phyloP scores from a whole-genome alignment of 306 rosid genomes.

The Dalbergia cultrata region DNA sequence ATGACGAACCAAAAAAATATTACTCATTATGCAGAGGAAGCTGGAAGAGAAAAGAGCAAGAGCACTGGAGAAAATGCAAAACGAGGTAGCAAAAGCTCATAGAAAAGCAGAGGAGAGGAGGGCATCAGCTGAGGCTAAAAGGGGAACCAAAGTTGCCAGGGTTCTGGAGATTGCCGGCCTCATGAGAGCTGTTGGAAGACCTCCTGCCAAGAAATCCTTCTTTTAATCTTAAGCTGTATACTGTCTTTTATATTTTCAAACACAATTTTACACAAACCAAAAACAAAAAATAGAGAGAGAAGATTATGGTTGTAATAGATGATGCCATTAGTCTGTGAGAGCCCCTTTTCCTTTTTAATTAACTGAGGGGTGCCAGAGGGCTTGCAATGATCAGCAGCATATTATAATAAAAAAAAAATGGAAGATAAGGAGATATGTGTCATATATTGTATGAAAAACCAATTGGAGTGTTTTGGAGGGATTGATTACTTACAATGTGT shows the following conservation, averaged over 20 bases:
- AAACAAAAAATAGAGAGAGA: background rate
- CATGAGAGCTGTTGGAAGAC: conserved; percentile 94
- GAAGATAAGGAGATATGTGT: conserved; percentile 38
- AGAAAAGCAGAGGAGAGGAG: conserved; percentile 91
- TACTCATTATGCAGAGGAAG: conserved; percentile 71
- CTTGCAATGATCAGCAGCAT: conserved; percentile 41
- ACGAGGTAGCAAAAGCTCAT: conserved; percentile 80
- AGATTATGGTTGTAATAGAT: conserved; percentile 26
- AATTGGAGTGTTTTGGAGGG: conserved; percentile 53
- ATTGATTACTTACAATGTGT: conserved; percentile 53
- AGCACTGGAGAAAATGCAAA: conserved; percentile 91
- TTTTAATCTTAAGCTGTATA: conserved; percentile 47
- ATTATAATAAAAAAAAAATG: conserved; percentile 26
- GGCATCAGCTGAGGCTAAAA: conserved; percentile 92
- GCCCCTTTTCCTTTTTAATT: conserved; percentile 52
- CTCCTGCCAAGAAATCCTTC: conserved; percentile 89
- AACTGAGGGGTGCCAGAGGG: conserved; percentile 44
- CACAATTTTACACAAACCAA: conserved; percentile 27
- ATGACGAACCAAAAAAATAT: background rate
- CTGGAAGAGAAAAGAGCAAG: conserved; percentile 91
- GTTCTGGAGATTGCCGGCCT: conserved; percentile 77
- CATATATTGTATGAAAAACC: conserved; percentile 38
- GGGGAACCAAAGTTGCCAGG: conserved; percentile 90
- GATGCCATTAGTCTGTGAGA: conserved; percentile 44
- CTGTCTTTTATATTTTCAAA: background rate